Evolutionary conservation across 2,329 filamentous ascomycete species (phyloP).

Genomic region (Monosporascus cannonballus): DNA sequence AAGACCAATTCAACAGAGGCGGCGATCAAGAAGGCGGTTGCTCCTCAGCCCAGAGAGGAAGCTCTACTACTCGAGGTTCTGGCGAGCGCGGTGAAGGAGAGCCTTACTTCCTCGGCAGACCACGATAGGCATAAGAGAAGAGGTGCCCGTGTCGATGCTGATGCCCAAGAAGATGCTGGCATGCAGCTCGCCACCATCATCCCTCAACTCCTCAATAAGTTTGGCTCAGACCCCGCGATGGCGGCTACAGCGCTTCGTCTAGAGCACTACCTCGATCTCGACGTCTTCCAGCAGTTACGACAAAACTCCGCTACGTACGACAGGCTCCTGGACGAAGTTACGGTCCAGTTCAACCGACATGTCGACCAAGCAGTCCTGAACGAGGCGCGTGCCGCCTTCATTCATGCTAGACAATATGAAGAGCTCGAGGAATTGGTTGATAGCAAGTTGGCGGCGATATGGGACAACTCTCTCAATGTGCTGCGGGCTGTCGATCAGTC

Average conservation of each 20-base stretch:
- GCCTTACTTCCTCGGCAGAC: conserved; percentile 61
- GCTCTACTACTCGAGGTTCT: conserved; percentile 81
- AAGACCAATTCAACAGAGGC: conserved; percentile 53
- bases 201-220: conserved; percentile 84
- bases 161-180: conserved; percentile 72
- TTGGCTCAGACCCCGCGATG: conserved; percentile 80
- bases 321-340: conserved; percentile 81
- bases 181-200: conserved; percentile 73
- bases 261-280: conserved; percentile 79
- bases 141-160: conserved; percentile 54
- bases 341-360: conserved; percentile 90
- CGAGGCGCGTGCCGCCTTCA: conserved; percentile 74
- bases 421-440: conserved; percentile 84
- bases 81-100: conserved; percentile 72
- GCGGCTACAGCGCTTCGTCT: conserved; percentile 80
- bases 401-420: conserved; percentile 80
- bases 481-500: conserved; percentile 66
- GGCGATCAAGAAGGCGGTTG: conserved; percentile 65
- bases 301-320: conserved; percentile 79
- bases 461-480: conserved; percentile 75
- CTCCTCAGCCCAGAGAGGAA: conserved; percentile 72
- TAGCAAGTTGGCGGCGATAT: conserved; percentile 71
- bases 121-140: conserved; percentile 54
- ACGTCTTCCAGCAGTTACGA: conserved; percentile 81
- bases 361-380: conserved; percentile 78